A percentile compares a stretch with the other conserved stretches of the same genome.
Conservation (phyloP, 192 early-diverging fungal species). For the Backusella psychrophila region DNA sequence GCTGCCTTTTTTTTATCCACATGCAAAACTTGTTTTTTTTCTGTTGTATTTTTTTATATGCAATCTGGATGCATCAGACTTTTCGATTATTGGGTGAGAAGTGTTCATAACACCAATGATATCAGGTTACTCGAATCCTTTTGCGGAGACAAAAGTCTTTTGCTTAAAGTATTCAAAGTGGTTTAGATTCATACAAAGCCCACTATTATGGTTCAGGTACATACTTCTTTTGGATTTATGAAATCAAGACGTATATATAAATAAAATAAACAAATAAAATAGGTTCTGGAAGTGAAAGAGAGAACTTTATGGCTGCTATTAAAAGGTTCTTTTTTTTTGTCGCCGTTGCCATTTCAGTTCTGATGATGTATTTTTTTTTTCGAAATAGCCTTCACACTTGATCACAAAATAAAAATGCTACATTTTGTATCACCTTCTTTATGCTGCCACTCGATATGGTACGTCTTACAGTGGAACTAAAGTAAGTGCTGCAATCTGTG, state of each 20-base stretch:
- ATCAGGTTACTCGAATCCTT: not conserved
- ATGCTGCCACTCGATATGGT: not conserved
- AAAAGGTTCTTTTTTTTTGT: not conserved
- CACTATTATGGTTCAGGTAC: too few species aligned
- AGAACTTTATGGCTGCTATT: not conserved
- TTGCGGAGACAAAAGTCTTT: not conserved
- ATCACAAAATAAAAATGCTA: not conserved
- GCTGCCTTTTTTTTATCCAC: not conserved
- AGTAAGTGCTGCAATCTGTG: not conserved
- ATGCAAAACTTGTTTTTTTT: not conserved
- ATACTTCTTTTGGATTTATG: not conserved
- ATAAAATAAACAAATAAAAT: not conserved
- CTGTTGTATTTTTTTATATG: not conserved
- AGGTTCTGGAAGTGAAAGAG: not conserved
- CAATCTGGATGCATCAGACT: not conserved
- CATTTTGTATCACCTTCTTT: not conserved
- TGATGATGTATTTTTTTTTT: too few species aligned
- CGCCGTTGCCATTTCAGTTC: not conserved
- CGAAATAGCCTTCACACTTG: too few species aligned
- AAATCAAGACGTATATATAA: not conserved
- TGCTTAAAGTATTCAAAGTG: not conserved
- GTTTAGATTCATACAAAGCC: too few species aligned
- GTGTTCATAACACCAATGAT: not conserved
- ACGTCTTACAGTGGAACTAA: not conserved
- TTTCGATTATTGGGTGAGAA: not conserved